A percentile compares a stretch with the other conserved stretches of the same genome.
These are phyloP conservation scores for Hymenoscyphus fructigenus DNA, from an alignment of 2,329 filamentous ascomycete species.

Conservation along the genomic window DNA sequence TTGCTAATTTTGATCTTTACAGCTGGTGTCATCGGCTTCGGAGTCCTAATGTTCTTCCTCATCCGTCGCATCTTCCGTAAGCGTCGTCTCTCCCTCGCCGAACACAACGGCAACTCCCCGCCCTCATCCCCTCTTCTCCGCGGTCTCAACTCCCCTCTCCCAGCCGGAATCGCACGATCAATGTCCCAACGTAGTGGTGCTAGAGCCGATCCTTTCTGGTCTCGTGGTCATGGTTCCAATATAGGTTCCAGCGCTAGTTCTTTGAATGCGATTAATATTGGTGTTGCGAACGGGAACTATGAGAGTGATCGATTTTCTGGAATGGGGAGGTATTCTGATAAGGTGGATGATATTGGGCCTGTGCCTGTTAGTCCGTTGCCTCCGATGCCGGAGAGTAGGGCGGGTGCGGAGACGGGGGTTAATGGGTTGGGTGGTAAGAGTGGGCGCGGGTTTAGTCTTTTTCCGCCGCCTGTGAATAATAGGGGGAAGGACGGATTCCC, in stretches of 20 bases:
- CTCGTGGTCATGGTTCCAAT: slow-evolving; percentile 2
- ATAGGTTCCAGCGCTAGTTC: neutral
- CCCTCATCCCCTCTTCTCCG: slow-evolving; percentile 21
- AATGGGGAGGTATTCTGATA: neutral
- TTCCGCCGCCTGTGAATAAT: slow-evolving; percentile 2
- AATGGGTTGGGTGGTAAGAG: neutral
- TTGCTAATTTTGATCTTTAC: neutral
- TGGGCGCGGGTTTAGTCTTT: slow-evolving; percentile 11
- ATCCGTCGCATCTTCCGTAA: slow-evolving; percentile 21
- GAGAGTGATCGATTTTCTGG: neutral
- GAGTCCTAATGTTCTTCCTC: slow-evolving; percentile 20
- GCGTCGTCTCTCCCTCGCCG: slow-evolving; percentile 14
- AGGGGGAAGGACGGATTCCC: neutral
- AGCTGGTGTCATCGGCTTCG: slow-evolving; percentile 19
- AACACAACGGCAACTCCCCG: slow-evolving; percentile 17
- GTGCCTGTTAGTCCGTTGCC: slow-evolving; percentile 16
- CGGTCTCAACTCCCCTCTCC: slow-evolving; percentile 13
- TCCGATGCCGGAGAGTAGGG: neutral
- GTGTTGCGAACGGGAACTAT: neutral
- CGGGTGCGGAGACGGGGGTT: neutral
- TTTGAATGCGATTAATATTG: slow-evolving; percentile 1
- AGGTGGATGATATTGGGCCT: neutral
- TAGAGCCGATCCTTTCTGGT: slow-evolving; percentile 8
- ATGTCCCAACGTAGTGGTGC: slow-evolving; percentile 20
- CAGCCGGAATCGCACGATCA: slow-evolving; percentile 18